Evolutionary conservation across 345 rosid species (phyloP).

Genomic region (Camelina hispida): DNA sequence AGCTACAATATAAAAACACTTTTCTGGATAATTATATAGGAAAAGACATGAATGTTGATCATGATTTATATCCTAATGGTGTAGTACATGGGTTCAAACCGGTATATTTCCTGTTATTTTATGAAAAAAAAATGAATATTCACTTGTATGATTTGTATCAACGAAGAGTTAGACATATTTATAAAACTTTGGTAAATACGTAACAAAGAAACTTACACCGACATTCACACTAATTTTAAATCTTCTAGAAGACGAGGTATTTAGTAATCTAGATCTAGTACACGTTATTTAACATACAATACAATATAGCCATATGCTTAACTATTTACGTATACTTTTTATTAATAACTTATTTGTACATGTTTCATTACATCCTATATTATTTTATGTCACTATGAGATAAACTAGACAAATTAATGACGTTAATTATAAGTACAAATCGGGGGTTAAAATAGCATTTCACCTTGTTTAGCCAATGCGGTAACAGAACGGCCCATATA

Average conservation of each 20-base stretch:
- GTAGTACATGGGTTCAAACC: too few species aligned
- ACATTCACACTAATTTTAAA: neutral
- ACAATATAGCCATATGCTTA: neutral
- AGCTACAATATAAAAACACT: neutral
- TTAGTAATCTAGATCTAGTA: neutral
- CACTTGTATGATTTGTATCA: too few species aligned
- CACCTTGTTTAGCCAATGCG: neutral
- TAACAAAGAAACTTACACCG: neutral
- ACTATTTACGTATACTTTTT: neutral
- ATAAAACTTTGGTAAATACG: neutral
- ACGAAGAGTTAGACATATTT: too few species aligned
- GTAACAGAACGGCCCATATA: neutral
- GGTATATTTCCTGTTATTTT: too few species aligned
- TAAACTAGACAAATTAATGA: neutral
- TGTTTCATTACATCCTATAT: too few species aligned
- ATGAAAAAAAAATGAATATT: too few species aligned
- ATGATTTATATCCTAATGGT: too few species aligned
- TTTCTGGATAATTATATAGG: neutral
- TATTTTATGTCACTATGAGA: neutral
- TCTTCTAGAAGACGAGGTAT: neutral
- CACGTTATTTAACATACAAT: neutral
- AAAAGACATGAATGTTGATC: too few species aligned
- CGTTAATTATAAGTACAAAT: neutral
- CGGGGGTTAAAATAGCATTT: neutral
- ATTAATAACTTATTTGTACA: too few species aligned